These are phyloP conservation scores for Kernera saxatilis DNA, from an alignment of 345 rosid genomes.

Conservation along the genomic window DNA sequence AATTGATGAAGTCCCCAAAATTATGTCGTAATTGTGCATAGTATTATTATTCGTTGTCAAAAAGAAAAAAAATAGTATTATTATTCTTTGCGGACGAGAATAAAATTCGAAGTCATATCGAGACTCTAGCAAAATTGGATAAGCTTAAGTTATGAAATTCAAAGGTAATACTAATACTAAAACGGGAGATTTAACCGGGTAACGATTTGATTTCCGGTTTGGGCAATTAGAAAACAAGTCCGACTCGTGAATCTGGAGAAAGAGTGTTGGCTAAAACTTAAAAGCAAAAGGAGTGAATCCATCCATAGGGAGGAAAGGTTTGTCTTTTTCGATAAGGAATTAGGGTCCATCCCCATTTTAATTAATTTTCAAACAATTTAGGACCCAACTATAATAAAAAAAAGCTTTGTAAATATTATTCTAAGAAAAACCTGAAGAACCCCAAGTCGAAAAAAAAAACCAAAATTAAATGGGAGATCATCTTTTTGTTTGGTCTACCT, in stretches of 20 bases:
- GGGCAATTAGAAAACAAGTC: neutral
- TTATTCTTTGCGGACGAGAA: conserved; percentile 16
- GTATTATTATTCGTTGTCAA: too few relatives aligned
- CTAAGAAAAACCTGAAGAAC: too few relatives aligned
- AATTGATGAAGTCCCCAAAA: neutral
- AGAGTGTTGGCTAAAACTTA: neutral
- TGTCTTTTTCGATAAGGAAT: neutral
- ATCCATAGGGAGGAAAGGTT: neutral
- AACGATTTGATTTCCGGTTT: conserved; percentile 1
- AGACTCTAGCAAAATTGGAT: neutral
- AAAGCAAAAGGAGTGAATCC: neutral
- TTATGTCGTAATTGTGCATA: conserved; percentile 17
- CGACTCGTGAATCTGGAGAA: neutral
- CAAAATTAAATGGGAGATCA: too few relatives aligned
- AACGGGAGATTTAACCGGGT: neutral
- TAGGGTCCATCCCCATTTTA: neutral
- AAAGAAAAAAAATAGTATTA: too few relatives aligned
- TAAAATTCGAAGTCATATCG: neutral
- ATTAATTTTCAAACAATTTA: neutral
- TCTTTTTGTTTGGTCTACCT: neutral
- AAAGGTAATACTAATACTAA: neutral
- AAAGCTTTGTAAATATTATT: too few relatives aligned
- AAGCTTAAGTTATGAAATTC: neutral
- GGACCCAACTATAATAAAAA: too few relatives aligned
- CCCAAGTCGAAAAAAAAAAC: too few relatives aligned